Conservation (phyloP, 2,329 filamentous ascomycete genomes). For the Aspergillus piperis region DNA sequence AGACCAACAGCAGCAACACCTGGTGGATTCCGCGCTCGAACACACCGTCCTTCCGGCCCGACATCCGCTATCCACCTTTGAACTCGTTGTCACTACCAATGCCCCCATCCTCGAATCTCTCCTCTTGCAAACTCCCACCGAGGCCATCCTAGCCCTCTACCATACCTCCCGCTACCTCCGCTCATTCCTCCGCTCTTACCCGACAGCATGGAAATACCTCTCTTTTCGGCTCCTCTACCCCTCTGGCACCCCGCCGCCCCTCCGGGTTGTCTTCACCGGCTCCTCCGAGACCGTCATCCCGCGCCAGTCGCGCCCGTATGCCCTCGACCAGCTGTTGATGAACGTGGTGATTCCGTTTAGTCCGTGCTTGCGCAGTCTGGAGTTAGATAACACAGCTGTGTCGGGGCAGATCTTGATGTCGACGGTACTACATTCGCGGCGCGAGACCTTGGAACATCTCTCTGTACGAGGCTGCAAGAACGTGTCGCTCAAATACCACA, state of each 20-base stretch:
- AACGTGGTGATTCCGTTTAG: conserved; percentile 59
- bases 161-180: conserved; percentile 60
- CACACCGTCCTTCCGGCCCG: conserved; percentile 26
- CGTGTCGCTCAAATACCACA: conserved; percentile 65
- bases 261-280: conserved; percentile 37
- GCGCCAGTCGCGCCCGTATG: conserved; percentile 59
- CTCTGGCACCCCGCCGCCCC: conserved; percentile 35
- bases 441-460: conserved; percentile 59
- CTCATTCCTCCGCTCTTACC: conserved; percentile 57
- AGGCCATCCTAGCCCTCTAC: conserved; percentile 59
- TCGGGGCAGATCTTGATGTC: conserved; percentile 59
- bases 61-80: conserved; percentile 50
- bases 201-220: conserved; percentile 61
- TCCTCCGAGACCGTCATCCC: conserved; percentile 35
- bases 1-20: conserved; percentile 24
- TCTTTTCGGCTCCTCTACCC: conserved; percentile 57
- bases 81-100: conserved; percentile 57
- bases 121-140: conserved; percentile 58
- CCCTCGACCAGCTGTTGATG: conserved; percentile 59
- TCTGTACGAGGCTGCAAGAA: conserved; percentile 65
- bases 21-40: conserved; percentile 30
- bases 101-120: conserved; percentile 61
- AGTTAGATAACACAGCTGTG: conserved; percentile 63
- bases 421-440: conserved; percentile 56
- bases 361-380: conserved; percentile 57